Evolutionary conservation across 129 eudicot genomes (phyloP).

Genomic region (Artemisia annua): DNA sequence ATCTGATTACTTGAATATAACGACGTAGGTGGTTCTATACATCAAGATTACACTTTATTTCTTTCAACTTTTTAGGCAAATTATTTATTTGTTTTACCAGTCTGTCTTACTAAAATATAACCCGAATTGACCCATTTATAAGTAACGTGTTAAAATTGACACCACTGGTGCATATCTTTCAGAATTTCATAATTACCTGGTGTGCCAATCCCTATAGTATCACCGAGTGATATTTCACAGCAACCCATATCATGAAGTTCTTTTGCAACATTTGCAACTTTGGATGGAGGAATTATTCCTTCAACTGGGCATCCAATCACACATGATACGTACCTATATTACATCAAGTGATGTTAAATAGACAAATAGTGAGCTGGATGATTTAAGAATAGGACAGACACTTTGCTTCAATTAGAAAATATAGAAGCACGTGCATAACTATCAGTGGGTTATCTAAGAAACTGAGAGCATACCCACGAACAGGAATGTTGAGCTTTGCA

Average conservation of each 20-base stretch:
- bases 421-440: background rate
- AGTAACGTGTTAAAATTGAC: background rate
- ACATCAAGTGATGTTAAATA: background rate
- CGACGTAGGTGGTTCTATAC: background rate
- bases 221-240: slow-evolving; percentile 3
- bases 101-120: too few species aligned
- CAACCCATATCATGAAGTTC: background rate
- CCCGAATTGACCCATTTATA: too few species aligned
- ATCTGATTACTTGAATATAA: background rate
- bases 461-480: slow-evolving; percentile 67
- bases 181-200: background rate
- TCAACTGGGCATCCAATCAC: slow-evolving; percentile 7
- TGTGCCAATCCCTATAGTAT: slow-evolving; percentile 1
- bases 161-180: background rate
- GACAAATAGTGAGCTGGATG: background rate
- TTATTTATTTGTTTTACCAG: too few species aligned
- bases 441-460: background rate
- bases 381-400: background rate
- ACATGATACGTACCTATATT: background rate
- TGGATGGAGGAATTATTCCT: background rate
- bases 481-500: slow-evolving; percentile 57
- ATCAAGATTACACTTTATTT: background rate
- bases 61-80: background rate
- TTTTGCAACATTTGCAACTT: slow-evolving; percentile 11
- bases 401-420: background rate